Percentiles rank a stretch among this genome's conserved stretches.
These are phyloP conservation scores for Phytophthora tubulina DNA, from an alignment of 352 stramenopile genomes.

Conservation along the genomic window DNA sequence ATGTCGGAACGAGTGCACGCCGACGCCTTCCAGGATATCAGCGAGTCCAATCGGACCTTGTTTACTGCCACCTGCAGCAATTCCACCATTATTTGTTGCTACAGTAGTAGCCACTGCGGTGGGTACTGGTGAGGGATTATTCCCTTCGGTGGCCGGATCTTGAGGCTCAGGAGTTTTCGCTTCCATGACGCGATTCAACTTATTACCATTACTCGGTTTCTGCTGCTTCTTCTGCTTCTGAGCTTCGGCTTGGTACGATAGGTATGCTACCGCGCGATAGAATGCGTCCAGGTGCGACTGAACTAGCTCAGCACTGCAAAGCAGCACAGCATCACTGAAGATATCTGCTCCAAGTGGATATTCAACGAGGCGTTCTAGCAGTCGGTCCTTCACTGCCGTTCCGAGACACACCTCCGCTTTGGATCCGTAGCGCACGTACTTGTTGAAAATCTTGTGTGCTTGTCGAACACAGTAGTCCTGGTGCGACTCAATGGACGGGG, in stretches of 20 bases:
- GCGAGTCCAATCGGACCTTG: constrained; percentile 28
- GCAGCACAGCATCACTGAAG: constrained; percentile 67
- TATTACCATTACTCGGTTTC: constrained; percentile 14
- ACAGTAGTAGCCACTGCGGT: constrained; percentile 7
- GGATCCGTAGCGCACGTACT: constrained; percentile 77
- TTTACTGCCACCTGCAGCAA: constrained; percentile 3
- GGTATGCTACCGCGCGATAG: constrained; percentile 54
- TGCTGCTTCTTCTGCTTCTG: constrained; percentile 22
- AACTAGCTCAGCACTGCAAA: constrained; percentile 71
- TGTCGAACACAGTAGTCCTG: constrained; percentile 70
- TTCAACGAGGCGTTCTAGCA: constrained; percentile 56
- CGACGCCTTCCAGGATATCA: constrained; percentile 61
- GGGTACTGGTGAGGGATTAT: constrained; percentile 7
- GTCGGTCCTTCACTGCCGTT: constrained; percentile 53
- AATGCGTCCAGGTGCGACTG: constrained; percentile 72
- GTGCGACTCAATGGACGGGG: constrained; percentile 39
- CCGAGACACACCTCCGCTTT: constrained; percentile 72
- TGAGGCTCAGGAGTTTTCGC: constrained; percentile 1
- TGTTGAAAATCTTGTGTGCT: constrained; percentile 83
- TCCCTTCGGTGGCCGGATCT: background rate
- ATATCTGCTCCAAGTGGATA: constrained; percentile 57
- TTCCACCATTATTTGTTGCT: constrained; percentile 6
- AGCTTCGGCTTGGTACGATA: constrained; percentile 49
- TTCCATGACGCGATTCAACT: constrained; percentile 28
- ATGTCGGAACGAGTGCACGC: constrained; percentile 64